Percentiles rank a stretch among this genome's conserved stretches.
Evolutionary conservation across 495 filamentous ascomycete genomes (phyloP).

Genomic region (Penicillium paxilli): DNA sequence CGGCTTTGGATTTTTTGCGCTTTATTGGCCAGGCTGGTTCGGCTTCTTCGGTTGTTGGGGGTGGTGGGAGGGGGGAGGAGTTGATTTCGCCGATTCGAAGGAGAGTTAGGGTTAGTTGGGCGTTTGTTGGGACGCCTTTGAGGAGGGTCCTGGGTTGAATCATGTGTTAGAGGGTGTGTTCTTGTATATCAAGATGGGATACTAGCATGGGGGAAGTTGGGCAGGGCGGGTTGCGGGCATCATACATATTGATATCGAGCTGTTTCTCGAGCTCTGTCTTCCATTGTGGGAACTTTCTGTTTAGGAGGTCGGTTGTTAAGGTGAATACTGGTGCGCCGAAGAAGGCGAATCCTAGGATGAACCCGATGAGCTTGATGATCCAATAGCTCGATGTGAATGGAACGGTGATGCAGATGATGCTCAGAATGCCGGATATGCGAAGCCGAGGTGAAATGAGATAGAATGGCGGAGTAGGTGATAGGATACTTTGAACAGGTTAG

Average conservation of each 20-base stretch:
- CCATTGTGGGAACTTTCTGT: conserved; percentile 72
- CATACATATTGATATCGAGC: conserved; percentile 67
- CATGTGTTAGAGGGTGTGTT: not conserved
- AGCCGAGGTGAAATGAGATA: conserved; percentile 60
- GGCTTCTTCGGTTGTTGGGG: conserved; percentile 52
- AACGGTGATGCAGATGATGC: conserved; percentile 55
- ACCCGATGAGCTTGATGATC: conserved; percentile 68
- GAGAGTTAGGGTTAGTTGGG: conserved; percentile 80
- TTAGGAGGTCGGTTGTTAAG: conserved; percentile 58
- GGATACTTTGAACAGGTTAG: conserved; percentile 47
- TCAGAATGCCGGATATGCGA: conserved; percentile 60
- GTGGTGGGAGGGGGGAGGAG: conserved; percentile 78
- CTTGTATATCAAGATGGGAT: too few relatives aligned
- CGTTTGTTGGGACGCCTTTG: conserved; percentile 85
- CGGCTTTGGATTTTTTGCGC: conserved; percentile 38
- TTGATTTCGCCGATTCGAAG: conserved; percentile 85
- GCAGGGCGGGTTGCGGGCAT: conserved; percentile 1
- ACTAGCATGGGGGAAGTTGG: too few relatives aligned
- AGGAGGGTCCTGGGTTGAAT: conserved; percentile 63
- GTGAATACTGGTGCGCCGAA: conserved; percentile 77
- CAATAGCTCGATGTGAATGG: conserved; percentile 70
- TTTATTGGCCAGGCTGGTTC: conserved; percentile 20
- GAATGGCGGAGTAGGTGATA: conserved; percentile 80
- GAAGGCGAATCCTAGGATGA: conserved; percentile 69
- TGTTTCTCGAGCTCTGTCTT: conserved; percentile 69